Evolutionary conservation across 345 rosid species (phyloP), one percentile per base, ranked within the genome.

Genomic region (Heritiera fomes): DNA sequence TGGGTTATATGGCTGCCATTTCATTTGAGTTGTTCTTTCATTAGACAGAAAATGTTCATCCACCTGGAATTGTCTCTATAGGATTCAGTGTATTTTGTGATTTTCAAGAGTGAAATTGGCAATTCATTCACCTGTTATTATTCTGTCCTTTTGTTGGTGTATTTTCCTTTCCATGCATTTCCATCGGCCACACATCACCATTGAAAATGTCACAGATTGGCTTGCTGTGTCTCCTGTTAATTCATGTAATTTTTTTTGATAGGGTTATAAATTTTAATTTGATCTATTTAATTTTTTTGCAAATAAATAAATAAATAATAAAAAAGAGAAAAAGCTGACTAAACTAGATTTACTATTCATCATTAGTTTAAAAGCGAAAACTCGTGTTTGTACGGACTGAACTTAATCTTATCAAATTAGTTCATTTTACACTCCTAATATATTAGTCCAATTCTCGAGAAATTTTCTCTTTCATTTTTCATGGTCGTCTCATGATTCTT

Each of bases 41-140:
- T 10, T 9, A 63, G n/a, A 32, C 40, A 34, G 8, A 23, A 28
- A 17, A 12, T 18, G 28, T 71, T 52, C 75, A 71, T 52, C 60
- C 75, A 72, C 62, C 75, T 72, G 46, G 53, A 72, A 34, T 53
- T 72, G 75, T 72, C 47, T 32, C 62, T 52, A 15, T 32, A 30
- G 43, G 34, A 45, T 68, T 68, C 73, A 45, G 53, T 68, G 73
- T 68, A 68, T 68, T 68, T 67, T n/a, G 43, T 63, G 45, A 34
- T 60, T 28, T 4, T 28, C 13, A 23, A 60, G 34, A 2, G n/a
- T 63, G 17, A 62, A 11, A 30, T 30, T 34, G 40, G 65, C 65
- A 28, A 13, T 13, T 13, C 45, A 63, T 34, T 32, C 17, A 63
- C 45, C 67, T 32, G 38, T 4, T 61, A 23, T 23, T 60, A 20